phyloP scores from a whole-genome alignment of 108 stramenopile species.

The Cyclotella distinguenda region DNA sequence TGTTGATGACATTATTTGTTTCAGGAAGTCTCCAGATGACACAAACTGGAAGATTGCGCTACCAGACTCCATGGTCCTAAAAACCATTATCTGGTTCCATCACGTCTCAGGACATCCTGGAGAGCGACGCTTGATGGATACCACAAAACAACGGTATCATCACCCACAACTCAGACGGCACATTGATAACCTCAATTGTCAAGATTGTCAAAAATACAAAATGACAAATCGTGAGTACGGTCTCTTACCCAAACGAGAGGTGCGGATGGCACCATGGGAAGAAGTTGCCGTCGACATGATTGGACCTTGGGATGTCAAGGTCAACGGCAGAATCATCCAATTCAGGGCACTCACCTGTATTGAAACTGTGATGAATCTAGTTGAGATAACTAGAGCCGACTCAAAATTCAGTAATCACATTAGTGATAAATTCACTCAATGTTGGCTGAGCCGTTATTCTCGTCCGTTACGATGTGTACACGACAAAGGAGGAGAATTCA shows the following conservation, averaged over 20 bases:
- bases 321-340: slow-evolving; percentile 6
- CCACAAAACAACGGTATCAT: slow-evolving; percentile 4
- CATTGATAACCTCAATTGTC: slow-evolving; percentile 6
- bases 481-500: no score
- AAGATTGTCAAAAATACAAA: slow-evolving; percentile 33
- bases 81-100: neutral
- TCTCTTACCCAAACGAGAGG: slow-evolving; percentile 14
- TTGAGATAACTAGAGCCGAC: slow-evolving; percentile 35
- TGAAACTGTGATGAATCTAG: slow-evolving; percentile 52
- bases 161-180: slow-evolving; percentile 2
- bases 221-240: slow-evolving; percentile 9
- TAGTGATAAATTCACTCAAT: slow-evolving; percentile 33
- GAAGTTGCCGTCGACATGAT: slow-evolving; percentile 43
- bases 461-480: slow-evolving; percentile 13
- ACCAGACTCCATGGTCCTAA: slow-evolving; percentile 3
- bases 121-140: neutral
- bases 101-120: slow-evolving; percentile 14
- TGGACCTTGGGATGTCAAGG: slow-evolving; percentile 43
- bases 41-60: slow-evolving; percentile 7
- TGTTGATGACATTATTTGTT: slow-evolving; percentile 13
- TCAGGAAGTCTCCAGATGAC: slow-evolving; percentile 10
- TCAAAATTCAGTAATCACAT: slow-evolving; percentile 27
- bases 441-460: slow-evolving; percentile 54
- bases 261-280: slow-evolving; percentile 17
- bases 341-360: slow-evolving; percentile 52